phyloP scores from a whole-genome alignment of 345 rosid genomes.

The Viola odorata region DNA sequence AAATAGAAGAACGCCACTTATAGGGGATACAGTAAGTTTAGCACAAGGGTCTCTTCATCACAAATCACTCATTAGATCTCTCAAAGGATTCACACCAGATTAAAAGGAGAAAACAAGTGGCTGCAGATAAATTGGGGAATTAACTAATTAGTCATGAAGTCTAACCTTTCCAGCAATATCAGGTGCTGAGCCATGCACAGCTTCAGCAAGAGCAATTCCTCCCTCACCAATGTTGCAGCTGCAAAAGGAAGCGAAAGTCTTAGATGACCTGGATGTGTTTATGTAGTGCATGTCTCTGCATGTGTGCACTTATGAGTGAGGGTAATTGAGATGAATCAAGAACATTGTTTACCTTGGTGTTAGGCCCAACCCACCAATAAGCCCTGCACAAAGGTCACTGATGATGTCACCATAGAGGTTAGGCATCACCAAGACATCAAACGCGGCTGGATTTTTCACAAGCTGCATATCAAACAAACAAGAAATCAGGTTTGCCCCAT shows the following conservation, averaged over 20 bases:
- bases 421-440: constrained; percentile 99
- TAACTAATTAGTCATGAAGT: neutral
- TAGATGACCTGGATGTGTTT: constrained; percentile 12
- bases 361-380: constrained; percentile 94
- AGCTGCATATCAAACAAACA: constrained; percentile 47
- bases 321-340: neutral
- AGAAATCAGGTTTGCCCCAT: constrained; percentile 9
- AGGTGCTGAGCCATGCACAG: constrained; percentile 99
- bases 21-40: too few species aligned
- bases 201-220: constrained; percentile 99
- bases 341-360: constrained; percentile 70
- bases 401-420: constrained; percentile 98
- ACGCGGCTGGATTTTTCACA: constrained; percentile 95
- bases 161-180: constrained; percentile 87
- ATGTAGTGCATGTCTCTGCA: neutral
- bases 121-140: neutral
- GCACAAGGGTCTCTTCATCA: too few species aligned
- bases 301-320: too few species aligned
- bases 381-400: constrained; percentile 94
- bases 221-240: constrained; percentile 99
- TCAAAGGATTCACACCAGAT: too few species aligned
- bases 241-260: constrained; percentile 16
- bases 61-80: too few species aligned
- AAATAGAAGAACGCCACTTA: too few species aligned
- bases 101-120: neutral